A percentile compares a stretch with the other conserved stretches of the same genome.
These are phyloP conservation scores for Kregervanrija delftensis DNA, from an alignment of 805 yeast genomes.

Conservation along the genomic window DNA sequence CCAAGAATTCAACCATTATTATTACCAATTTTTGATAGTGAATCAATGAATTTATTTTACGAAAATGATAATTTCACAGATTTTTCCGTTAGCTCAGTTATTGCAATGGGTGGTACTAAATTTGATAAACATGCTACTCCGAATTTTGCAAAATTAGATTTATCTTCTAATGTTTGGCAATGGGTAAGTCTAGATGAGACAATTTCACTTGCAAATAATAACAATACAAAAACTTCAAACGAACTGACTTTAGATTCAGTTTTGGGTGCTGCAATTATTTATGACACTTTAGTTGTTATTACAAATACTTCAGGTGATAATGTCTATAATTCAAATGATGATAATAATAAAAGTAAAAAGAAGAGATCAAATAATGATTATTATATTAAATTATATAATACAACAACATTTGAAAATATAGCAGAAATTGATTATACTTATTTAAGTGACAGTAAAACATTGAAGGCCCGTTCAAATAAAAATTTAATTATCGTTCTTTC, in stretches of 20 bases:
- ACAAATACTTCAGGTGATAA: constrained; percentile 13
- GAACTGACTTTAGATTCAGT: constrained; percentile 23
- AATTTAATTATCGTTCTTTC: constrained; percentile 40
- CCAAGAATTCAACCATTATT: constrained; percentile 48
- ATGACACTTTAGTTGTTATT: constrained; percentile 43
- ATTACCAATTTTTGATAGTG: constrained; percentile 43
- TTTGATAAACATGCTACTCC: constrained; percentile 35
- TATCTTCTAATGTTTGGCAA: constrained; percentile 36
- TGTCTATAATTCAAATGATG: neutral
- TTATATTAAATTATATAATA: constrained; percentile 35
- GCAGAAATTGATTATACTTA: constrained; percentile 26
- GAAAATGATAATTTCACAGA: constrained; percentile 22
- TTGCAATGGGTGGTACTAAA: constrained; percentile 59
- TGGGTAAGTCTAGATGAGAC: constrained; percentile 30
- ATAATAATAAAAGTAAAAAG: constrained; percentile 1
- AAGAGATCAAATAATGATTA: constrained; percentile 23
- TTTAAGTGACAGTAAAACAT: constrained; percentile 6
- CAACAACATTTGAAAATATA: constrained; percentile 29
- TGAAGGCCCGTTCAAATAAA: constrained; percentile 14
- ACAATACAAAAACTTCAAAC: constrained; percentile 11
- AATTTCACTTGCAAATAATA: constrained; percentile 18
- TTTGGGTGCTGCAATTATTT: constrained; percentile 46
- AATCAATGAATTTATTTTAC: constrained; percentile 18
- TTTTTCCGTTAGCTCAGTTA: constrained; percentile 32
- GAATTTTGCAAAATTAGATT: constrained; percentile 31